These are phyloP conservation scores for Nissolia schottii DNA, from an alignment of 306 rosid species.

Conservation along the genomic window DNA sequence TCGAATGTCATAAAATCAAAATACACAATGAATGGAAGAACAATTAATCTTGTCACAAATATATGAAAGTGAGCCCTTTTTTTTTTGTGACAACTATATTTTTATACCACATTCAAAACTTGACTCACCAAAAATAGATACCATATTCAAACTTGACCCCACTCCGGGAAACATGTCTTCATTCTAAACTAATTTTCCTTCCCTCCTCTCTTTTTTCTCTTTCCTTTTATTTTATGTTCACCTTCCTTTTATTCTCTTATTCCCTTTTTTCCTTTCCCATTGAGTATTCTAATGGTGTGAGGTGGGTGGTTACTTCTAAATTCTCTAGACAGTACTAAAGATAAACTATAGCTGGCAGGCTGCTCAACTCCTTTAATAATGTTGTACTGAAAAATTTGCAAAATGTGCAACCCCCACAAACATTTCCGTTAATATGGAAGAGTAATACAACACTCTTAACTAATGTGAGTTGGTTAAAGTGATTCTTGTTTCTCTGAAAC, in stretches of 20 bases:
- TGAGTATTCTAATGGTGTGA: constrained; percentile 8
- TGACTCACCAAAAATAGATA: no score
- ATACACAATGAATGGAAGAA: background rate
- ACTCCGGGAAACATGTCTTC: constrained; percentile 15
- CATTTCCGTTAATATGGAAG: no score
- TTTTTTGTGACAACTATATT: background rate
- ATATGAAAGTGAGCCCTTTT: background rate
- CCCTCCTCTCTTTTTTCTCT: background rate
- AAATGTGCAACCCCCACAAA: background rate
- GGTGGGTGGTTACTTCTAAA: constrained; percentile 25
- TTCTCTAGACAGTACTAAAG: background rate
- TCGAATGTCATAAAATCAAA: background rate
- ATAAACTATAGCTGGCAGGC: constrained; percentile 25
- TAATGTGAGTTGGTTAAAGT: no score
- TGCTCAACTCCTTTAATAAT: constrained; percentile 8
- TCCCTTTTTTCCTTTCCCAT: background rate
- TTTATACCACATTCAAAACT: background rate
- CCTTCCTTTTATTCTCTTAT: background rate
- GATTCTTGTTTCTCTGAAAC: no score
- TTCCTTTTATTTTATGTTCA: constrained; percentile 5
- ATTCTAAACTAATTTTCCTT: background rate
- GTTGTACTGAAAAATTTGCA: background rate
- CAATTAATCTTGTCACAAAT: background rate
- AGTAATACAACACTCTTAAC: no score
- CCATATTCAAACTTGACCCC: constrained; percentile 25